These are phyloP conservation scores for Dactylellina haptotyla DNA, from an alignment of 2,329 filamentous ascomycete species.

Conservation along the genomic window DNA sequence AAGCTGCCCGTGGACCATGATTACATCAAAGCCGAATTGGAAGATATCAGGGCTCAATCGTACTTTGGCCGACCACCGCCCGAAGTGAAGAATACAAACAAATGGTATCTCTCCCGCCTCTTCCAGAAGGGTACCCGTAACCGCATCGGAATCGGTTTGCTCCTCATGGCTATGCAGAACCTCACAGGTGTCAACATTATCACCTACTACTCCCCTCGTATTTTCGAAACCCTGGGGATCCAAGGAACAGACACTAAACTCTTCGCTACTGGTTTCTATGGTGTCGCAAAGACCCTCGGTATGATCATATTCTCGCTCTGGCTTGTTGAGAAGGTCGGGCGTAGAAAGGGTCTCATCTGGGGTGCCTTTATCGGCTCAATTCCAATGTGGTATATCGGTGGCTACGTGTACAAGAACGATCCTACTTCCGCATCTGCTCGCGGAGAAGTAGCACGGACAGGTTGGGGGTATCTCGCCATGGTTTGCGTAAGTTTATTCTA, in stretches of 20 bases:
- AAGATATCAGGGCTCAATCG: constrained; percentile 59
- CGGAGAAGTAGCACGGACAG: constrained; percentile 15
- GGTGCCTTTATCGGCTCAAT: constrained; percentile 71
- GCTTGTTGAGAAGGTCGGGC: constrained; percentile 75
- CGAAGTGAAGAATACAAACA: not conserved
- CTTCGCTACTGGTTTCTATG: constrained; percentile 79
- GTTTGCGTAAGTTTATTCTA: constrained; percentile 27
- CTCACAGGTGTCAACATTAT: constrained; percentile 72
- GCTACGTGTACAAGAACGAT: constrained; percentile 64
- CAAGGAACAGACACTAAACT: constrained; percentile 66
- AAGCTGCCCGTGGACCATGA: constrained; percentile 61
- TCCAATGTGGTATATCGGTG: constrained; percentile 76
- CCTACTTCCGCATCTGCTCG: not conserved
- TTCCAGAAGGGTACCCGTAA: constrained; percentile 63
- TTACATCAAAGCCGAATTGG: constrained; percentile 61
- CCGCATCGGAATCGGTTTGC: constrained; percentile 77
- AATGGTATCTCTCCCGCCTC: constrained; percentile 18
- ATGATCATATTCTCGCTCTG: constrained; percentile 74
- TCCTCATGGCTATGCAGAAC: constrained; percentile 84
- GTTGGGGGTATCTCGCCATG: constrained; percentile 45
- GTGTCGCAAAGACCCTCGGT: constrained; percentile 74
- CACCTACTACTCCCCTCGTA: constrained; percentile 76
- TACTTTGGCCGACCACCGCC: constrained; percentile 33
- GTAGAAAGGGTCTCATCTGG: constrained; percentile 71
- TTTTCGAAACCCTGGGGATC: constrained; percentile 74